A percentile compares a stretch with the other conserved stretches of the same genome.
Evolutionary conservation across 495 filamentous ascomycete species (phyloP).

Genomic region (Hypoxylon trugodes): DNA sequence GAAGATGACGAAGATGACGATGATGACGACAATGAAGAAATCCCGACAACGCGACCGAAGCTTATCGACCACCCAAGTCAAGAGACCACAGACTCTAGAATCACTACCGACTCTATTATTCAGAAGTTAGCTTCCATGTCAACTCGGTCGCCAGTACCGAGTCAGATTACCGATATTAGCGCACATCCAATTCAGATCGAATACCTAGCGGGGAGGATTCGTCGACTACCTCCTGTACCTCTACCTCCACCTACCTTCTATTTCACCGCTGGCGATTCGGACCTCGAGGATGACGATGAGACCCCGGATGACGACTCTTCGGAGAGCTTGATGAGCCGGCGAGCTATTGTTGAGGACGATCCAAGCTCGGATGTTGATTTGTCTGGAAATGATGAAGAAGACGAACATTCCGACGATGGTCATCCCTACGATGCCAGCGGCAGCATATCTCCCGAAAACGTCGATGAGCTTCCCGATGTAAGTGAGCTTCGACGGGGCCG

Average conservation of each 20-base stretch:
- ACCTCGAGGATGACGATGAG: conserved; percentile 37
- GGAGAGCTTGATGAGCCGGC: conserved; percentile 42
- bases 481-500: conserved; percentile 8
- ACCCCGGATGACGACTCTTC: conserved; percentile 41
- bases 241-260: conserved; percentile 57
- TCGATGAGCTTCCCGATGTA: conserved; percentile 12
- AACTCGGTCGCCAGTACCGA: conserved; percentile 45
- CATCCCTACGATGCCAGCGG: conserved; percentile 27
- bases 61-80: conserved; percentile 9
- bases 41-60: conserved; percentile 2
- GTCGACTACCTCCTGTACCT: conserved; percentile 48
- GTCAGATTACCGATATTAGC: background rate
- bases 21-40: conserved; percentile 23
- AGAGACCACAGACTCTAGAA: conserved; percentile 33
- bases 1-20: conserved; percentile 23
- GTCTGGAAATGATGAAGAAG: conserved; percentile 46
- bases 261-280: conserved; percentile 48
- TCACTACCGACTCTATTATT: conserved; percentile 48
- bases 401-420: conserved; percentile 43
- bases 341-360: conserved; percentile 39
- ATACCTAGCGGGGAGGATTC: conserved; percentile 45
- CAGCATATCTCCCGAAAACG: conserved; percentile 26
- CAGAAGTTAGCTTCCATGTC: conserved; percentile 48
- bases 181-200: conserved; percentile 41
- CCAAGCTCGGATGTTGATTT: conserved; percentile 39